Evolutionary conservation across 202 grass and related monocot genomes (phyloP).

Genomic region (Saccharum hybrid): DNA sequence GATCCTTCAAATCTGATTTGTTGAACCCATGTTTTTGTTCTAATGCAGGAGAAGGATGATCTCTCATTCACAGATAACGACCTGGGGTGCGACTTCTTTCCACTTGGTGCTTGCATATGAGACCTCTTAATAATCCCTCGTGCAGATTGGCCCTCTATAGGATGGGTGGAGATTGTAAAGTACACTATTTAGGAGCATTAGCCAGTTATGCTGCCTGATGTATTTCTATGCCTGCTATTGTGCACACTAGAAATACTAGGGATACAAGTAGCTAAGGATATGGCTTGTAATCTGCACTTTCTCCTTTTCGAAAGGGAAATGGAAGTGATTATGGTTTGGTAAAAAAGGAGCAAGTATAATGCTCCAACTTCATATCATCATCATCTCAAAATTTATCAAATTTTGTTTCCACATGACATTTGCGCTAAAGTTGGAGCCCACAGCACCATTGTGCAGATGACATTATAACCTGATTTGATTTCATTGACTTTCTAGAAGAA

Average conservation of each 20-base stretch:
- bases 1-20: not conserved
- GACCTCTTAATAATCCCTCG: constrained; percentile 16
- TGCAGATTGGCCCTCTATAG: constrained; percentile 10
- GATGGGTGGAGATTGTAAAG: constrained; percentile 34
- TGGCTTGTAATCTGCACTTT: constrained; percentile 45
- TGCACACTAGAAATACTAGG: constrained; percentile 42
- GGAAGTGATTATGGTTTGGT: constrained; percentile 36
- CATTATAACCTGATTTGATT: constrained; percentile 7
- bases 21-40: constrained; percentile 15
- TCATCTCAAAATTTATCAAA: not conserved
- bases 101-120: constrained; percentile 95
- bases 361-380: not conserved
- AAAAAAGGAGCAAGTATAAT: constrained; percentile 35
- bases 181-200: constrained; percentile 14
- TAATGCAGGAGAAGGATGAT: constrained; percentile 76
- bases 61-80: constrained; percentile 60
- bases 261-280: constrained; percentile 37
- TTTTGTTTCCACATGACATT: not conserved
- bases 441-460: not conserved
- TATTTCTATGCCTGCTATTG: constrained; percentile 2
- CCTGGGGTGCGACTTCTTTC: constrained; percentile 73
- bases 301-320: constrained; percentile 14
- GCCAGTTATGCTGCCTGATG: constrained; percentile 36
- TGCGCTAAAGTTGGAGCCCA: not conserved
- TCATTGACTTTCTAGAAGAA: not conserved